phyloP scores from a whole-genome alignment of 345 rosid species.

The Citrus reticulata region DNA sequence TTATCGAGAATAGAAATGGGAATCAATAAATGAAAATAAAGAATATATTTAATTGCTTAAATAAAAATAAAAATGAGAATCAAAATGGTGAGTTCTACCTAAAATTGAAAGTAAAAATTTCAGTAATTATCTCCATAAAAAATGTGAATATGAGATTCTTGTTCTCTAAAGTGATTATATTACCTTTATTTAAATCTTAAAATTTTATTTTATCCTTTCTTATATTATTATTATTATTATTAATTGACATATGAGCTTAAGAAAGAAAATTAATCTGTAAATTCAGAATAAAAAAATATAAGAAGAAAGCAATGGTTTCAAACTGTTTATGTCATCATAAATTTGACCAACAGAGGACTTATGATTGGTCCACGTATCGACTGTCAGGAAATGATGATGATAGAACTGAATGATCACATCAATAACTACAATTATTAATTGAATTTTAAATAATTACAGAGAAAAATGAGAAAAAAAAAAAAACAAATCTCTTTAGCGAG shows the following conservation, averaged over 20 bases:
- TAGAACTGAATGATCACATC: neutral
- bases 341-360: neutral
- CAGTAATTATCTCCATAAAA: fast-evolving
- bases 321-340: neutral
- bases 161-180: fast-evolving
- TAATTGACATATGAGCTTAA: too few relatives aligned
- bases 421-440: neutral
- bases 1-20: fast-evolving
- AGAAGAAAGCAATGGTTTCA: neutral
- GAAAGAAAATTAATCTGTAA: neutral
- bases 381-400: neutral
- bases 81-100: fast-evolving
- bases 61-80: too few relatives aligned
- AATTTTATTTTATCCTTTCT: fast-evolving
- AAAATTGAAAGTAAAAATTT: fast-evolving
- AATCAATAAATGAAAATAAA: too few relatives aligned
- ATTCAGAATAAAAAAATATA: neutral
- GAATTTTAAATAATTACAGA: neutral
- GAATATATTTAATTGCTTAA: fast-evolving
- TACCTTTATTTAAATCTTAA: too few relatives aligned
- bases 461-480: neutral
- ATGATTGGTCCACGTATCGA: slow-evolving; percentile 9
- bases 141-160: fast-evolving
- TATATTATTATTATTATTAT: too few relatives aligned
- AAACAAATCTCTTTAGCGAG: neutral